Evolutionary conservation across 106 monocot species (phyloP), one percentile per base, ranked within the genome.

Genomic region (Amphibolis antarctica): DNA sequence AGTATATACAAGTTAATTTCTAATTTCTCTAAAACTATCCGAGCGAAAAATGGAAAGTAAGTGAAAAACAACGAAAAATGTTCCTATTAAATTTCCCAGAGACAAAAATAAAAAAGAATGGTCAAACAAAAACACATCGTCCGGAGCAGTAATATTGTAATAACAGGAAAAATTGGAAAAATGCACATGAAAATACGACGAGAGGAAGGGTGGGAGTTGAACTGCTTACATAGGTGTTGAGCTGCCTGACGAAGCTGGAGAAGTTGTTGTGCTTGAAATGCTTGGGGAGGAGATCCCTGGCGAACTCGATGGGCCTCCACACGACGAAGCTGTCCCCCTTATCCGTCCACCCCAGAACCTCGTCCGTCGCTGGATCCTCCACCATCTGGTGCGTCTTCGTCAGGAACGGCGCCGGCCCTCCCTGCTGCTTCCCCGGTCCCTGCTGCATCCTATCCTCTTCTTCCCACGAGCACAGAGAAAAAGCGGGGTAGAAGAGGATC

Each of bases 231-330:
- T 92, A 92, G 63, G 92, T 92, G 72, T 92, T 92, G 59, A 92
- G 92, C 75, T 92, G 92, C 18, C 92, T 75, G 59, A 92, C 77
- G 62, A 92, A 92, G 64, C 76, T 76, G 57, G 92, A 92, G 77
- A 92, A 92, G 59, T 87, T 86, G 72, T 78, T 75, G 72, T 92
- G 92, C 79, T 92, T 92, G 92, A 92, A 92, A 53, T 84, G 69
- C n/a, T 64, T 43, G 4, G 92, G 87, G 11, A 92, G 87, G 57
- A 92, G 55, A 21, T 92, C 88, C 4, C 82, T 71, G 0, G 92
- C 79, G 57, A 92, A 80, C 78, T 85, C 88, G 14, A 74, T 76
- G 0, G 82, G 82, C 73, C 80, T 85, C 88, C 88, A 92, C 24
- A 92, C 92, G 18, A 88, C 80, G 63, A 92, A 92, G 42, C 78